phyloP scores from a whole-genome alignment of 129 eudicot genomes.

The Helianthus annuus region DNA sequence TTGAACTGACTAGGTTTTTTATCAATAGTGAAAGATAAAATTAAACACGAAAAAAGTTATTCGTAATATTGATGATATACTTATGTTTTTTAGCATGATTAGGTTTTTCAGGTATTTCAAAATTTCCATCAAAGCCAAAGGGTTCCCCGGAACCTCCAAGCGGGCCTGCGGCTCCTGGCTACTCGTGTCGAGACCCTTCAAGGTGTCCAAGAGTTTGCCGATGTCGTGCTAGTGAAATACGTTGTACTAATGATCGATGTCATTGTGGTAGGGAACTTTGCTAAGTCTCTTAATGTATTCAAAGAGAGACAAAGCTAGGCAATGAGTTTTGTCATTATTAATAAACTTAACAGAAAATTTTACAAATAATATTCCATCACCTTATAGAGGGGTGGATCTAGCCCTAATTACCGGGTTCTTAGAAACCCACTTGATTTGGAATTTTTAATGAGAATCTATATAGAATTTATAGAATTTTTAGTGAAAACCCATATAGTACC shows the following conservation, averaged over 20 bases:
- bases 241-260: conserved; percentile 6
- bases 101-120: conserved; percentile 6
- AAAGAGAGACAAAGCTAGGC: background rate
- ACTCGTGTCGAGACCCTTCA: background rate
- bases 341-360: background rate
- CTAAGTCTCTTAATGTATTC: conserved; percentile 6
- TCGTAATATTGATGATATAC: background rate
- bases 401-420: too few relatives aligned
- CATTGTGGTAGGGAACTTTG: conserved; percentile 10
- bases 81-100: background rate
- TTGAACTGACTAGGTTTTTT: background rate
- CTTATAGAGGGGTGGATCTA: background rate
- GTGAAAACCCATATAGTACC: too few relatives aligned
- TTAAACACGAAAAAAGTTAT: background rate
- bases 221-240: background rate
- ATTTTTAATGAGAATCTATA: too few relatives aligned
- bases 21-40: background rate
- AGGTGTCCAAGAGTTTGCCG: background rate
- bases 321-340: conserved; percentile 7
- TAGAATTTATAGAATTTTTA: too few relatives aligned
- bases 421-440: too few relatives aligned
- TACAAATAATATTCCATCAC: background rate
- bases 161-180: conserved; percentile 22
- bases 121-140: conserved; percentile 18
- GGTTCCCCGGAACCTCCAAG: conserved; percentile 19